Evolutionary conservation across 116 monocot genomes (phyloP).

Genomic region (Phalaenopsis hybrid): DNA sequence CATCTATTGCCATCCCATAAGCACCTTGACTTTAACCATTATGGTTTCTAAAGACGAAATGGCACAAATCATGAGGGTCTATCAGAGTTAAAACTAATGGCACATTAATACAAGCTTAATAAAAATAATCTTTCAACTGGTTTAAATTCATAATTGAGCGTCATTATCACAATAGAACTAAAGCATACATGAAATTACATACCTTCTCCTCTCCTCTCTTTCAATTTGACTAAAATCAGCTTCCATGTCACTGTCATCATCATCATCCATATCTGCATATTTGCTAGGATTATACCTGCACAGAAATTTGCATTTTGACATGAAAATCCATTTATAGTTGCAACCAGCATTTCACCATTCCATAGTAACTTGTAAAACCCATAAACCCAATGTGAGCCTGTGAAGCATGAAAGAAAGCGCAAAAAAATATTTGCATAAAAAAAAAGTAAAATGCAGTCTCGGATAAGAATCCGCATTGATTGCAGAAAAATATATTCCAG

Average conservation of each 20-base stretch:
- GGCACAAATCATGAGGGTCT: no score
- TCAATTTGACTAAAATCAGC: constrained; percentile 72
- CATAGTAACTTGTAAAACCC: neutral
- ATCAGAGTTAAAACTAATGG: no score
- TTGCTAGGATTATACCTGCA: constrained; percentile 81
- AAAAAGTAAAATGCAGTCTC: no score
- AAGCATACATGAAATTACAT: neutral
- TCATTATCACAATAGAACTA: neutral
- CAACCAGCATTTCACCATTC: neutral
- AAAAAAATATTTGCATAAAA: no score
- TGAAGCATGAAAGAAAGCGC: no score
- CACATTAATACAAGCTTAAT: no score
- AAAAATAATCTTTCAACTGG: no score
- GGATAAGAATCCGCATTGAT: no score
- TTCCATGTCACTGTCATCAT: constrained; percentile 91
- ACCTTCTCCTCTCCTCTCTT: constrained; percentile 75
- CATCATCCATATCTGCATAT: constrained; percentile 48
- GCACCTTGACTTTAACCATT: no score
- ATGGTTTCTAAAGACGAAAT: no score
- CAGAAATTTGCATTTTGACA: neutral
- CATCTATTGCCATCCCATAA: no score
- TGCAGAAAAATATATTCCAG: no score
- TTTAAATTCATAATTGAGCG: neutral
- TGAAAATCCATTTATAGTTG: neutral
- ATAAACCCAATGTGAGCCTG: neutral